Percentiles rank a stretch among this genome's conserved stretches.
These are phyloP conservation scores for Cercospora sp. DNA, from an alignment of 2,329 filamentous ascomycete genomes.

Conservation along the genomic window DNA sequence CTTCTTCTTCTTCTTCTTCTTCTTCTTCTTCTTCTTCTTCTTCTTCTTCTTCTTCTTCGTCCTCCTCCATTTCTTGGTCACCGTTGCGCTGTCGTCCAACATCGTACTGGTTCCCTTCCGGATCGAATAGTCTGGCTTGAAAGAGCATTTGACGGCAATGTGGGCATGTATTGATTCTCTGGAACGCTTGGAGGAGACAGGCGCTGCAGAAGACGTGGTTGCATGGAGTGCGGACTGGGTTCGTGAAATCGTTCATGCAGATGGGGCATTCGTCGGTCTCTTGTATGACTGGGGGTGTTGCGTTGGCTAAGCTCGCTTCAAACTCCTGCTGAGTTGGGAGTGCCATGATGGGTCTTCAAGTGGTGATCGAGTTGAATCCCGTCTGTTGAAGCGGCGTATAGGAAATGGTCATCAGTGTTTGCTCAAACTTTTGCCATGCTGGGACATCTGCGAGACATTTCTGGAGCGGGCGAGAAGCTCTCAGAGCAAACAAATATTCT, in stretches of 20 bases:
- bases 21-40: no score
- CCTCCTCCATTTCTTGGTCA: background rate
- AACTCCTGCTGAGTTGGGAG: background rate
- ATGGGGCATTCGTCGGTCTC: background rate
- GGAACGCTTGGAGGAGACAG: background rate
- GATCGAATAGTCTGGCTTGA: background rate
- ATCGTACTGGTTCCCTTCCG: background rate
- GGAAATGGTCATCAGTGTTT: background rate
- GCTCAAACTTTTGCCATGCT: background rate
- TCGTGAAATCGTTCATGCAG: background rate
- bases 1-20: no score
- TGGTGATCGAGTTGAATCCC: background rate
- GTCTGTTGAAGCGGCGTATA: background rate
- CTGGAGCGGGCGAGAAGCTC: background rate
- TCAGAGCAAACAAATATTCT: background rate
- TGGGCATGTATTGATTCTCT: background rate
- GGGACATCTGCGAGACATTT: background rate
- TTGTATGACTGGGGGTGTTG: background rate
- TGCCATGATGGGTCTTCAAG: background rate
- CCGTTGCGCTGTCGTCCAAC: background rate
- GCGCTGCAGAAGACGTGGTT: background rate
- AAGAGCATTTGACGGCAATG: background rate
- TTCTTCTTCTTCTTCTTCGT: background rate
- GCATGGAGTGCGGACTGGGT: background rate
- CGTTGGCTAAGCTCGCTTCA: background rate